Conservation (phyloP, 192 early-diverging fungal genomes). For the Coemansia sp. region DNA sequence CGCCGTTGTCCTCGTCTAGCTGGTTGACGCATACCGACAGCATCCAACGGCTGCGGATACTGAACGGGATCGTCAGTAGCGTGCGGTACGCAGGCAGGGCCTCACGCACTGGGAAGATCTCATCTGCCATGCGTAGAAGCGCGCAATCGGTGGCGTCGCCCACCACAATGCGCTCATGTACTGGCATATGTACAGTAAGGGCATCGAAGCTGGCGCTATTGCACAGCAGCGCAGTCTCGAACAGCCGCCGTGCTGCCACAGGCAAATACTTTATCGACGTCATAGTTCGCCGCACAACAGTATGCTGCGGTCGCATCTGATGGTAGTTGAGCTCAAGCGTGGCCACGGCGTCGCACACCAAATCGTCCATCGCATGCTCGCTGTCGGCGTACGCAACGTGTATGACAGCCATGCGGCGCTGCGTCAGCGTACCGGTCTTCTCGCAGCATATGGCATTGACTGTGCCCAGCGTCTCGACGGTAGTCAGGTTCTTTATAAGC, state of each 20-base stretch:
- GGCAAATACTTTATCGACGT: neutral
- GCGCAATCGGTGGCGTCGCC: slow-evolving; percentile 91
- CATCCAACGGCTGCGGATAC: slow-evolving; percentile 74
- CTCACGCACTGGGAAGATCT: slow-evolving; percentile 16
- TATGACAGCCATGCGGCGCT: slow-evolving; percentile 69
- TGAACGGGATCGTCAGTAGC: slow-evolving; percentile 67
- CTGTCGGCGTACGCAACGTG: slow-evolving; percentile 16
- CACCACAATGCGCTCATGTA: slow-evolving; percentile 59
- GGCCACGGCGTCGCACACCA: neutral
- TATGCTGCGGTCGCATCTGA: neutral
- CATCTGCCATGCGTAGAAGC: slow-evolving; percentile 66
- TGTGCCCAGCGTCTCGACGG: slow-evolving; percentile 86
- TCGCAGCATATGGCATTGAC: slow-evolving; percentile 75
- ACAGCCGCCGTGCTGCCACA: slow-evolving; percentile 23
- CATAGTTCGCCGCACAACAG: neutral
- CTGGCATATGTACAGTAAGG: slow-evolving; percentile 48
- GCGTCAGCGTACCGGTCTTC: slow-evolving; percentile 92
- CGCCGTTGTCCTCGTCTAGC: slow-evolving; percentile 4
- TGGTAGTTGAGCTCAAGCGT: slow-evolving; percentile 1
- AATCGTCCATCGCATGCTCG: neutral
- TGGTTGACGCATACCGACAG: slow-evolving; percentile 29
- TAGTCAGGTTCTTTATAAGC: slow-evolving; percentile 78
- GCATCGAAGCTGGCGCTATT: slow-evolving; percentile 67
- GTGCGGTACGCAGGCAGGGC: slow-evolving; percentile 8
- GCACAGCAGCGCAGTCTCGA: slow-evolving; percentile 61